Evolutionary conservation across 176 grass and related monocot species (phyloP).

Genomic region (Musa beccarii): DNA sequence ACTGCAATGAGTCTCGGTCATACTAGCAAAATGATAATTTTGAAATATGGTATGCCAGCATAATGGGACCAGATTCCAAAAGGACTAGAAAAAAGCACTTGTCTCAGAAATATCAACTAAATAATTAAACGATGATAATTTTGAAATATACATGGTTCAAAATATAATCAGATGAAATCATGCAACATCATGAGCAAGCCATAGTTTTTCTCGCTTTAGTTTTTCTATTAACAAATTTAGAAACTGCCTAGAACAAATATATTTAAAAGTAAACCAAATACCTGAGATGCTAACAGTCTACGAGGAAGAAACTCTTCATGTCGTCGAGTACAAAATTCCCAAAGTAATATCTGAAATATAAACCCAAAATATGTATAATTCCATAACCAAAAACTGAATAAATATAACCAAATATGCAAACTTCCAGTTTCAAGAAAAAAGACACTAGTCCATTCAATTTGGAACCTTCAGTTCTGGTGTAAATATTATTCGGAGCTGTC

Average conservation of each 20-base stretch:
- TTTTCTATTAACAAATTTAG: not conserved
- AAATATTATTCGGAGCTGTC: slow-evolving; percentile 85
- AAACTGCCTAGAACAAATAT: not conserved
- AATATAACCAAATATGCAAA: not conserved
- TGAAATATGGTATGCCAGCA: too few relatives aligned
- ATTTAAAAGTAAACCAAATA: slow-evolving; percentile 18
- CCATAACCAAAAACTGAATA: not conserved
- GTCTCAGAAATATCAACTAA: too few relatives aligned
- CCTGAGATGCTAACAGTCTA: slow-evolving; percentile 78
- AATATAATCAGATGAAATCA: too few relatives aligned
- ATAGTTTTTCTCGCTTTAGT: not conserved
- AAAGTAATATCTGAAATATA: slow-evolving; percentile 64
- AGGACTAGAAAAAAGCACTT: too few relatives aligned
- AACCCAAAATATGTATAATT: slow-evolving; percentile 7
- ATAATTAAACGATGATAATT: too few relatives aligned
- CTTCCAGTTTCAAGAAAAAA: slow-evolving; percentile 1
- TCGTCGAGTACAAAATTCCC: slow-evolving; percentile 86
- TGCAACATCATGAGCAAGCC: not conserved
- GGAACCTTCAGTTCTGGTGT: slow-evolving; percentile 88
- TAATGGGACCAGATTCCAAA: too few relatives aligned
- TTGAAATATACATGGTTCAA: too few relatives aligned
- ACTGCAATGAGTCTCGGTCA: too few relatives aligned
- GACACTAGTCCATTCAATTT: not conserved
- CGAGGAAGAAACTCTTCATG: slow-evolving; percentile 85
- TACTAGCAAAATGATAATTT: too few relatives aligned